Percentiles rank a stretch among this genome's conserved stretches.
These are phyloP conservation scores for Alternaria dauci DNA, from an alignment of 2,329 filamentous ascomycete species.

Conservation along the genomic window DNA sequence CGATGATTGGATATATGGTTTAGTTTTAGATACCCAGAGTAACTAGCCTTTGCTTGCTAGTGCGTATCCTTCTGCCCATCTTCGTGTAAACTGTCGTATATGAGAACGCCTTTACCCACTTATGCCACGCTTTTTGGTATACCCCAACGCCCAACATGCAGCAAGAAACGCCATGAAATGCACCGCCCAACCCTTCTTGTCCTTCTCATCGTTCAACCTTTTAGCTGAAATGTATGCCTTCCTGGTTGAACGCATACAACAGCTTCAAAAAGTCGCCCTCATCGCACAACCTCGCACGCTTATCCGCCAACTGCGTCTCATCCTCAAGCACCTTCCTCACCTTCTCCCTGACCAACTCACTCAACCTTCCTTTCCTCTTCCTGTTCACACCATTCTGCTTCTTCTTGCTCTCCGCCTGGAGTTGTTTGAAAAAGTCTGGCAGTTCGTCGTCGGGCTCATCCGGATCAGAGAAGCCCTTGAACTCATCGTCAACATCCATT, in stretches of 20 bases:
- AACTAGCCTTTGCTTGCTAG: neutral
- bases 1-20: neutral
- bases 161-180: conserved; percentile 15
- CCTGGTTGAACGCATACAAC: conserved; percentile 84
- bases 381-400: conserved; percentile 60
- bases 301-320: conserved; percentile 80
- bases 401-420: conserved; percentile 53
- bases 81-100: neutral
- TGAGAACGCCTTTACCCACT: neutral
- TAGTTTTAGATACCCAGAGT: conserved; percentile 12
- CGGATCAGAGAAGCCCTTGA: conserved; percentile 60
- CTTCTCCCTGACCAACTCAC: conserved; percentile 84
- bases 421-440: conserved; percentile 85
- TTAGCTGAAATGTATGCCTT: conserved; percentile 89
- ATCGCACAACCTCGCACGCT: conserved; percentile 84
- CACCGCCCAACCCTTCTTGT: neutral
- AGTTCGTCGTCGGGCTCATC: conserved; percentile 72
- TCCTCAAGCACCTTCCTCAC: conserved; percentile 84
- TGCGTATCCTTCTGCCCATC: no score
- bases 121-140: conserved; percentile 35
- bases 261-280: conserved; percentile 90
- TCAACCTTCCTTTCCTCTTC: conserved; percentile 81
- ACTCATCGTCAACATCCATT: conserved; percentile 61
- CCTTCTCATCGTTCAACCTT: neutral
- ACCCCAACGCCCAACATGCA: conserved; percentile 15